A percentile compares a stretch with the other conserved stretches of the same genome.
These are phyloP conservation scores for Dendrobium chrysotoxum DNA, from an alignment of 106 monocot genomes.

Conservation along the genomic window DNA sequence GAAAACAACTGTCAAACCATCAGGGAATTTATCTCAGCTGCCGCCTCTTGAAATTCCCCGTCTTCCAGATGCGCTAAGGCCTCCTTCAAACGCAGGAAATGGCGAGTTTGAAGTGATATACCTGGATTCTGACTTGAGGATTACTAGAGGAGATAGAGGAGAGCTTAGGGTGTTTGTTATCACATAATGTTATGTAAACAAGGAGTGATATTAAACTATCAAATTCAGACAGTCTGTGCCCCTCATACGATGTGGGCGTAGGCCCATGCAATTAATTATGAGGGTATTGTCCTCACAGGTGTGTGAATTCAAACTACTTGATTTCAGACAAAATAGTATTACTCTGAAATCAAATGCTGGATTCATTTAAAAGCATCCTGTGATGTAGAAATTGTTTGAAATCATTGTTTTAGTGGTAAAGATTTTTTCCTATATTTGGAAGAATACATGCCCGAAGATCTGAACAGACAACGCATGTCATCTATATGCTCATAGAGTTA, in stretches of 20 bases:
- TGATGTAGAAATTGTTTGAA: background rate
- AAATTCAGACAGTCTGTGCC: too few species aligned
- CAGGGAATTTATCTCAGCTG: slow-evolving; percentile 69
- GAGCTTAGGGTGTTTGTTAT: slow-evolving; percentile 93
- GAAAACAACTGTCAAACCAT: slow-evolving; percentile 74
- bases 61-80: slow-evolving; percentile 62
- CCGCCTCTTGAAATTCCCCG: slow-evolving; percentile 74
- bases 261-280: too few species aligned
- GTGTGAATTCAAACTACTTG: background rate
- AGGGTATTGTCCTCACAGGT: background rate
- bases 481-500: too few species aligned
- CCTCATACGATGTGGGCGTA: too few species aligned
- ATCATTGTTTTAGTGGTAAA: too few species aligned
- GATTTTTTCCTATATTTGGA: too few species aligned
- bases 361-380: background rate
- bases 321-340: background rate
- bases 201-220: too few species aligned
- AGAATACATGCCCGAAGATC: too few species aligned
- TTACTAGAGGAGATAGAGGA: slow-evolving; percentile 85
- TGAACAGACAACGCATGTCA: too few species aligned
- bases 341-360: background rate
- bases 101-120: slow-evolving; percentile 92
- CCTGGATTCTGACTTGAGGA: slow-evolving; percentile 53
- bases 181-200: slow-evolving; percentile 20
- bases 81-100: slow-evolving; percentile 55